Base-by-base conservation (phyloP, 371 early-diverging fungal genomes). In the Fennellomyces sp. region DNA sequence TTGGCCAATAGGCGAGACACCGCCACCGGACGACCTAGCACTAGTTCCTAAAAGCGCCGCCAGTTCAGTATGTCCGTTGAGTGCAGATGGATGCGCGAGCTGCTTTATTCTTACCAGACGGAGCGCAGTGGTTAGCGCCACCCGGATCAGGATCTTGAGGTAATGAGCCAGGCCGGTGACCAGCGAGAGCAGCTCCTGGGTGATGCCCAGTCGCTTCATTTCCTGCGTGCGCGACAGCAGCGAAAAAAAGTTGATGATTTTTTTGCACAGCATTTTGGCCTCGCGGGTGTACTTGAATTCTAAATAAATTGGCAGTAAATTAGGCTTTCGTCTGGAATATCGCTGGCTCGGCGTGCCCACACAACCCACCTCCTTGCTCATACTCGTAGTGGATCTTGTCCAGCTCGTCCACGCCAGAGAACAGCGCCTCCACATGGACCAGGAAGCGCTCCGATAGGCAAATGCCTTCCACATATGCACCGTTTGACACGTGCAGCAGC, bases 161-260 rank as follows among this genome's bases (percentile, higher is more conserved):
- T 89, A 90, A 56, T 95, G 97, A 3, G 97, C 98, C 13, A 98
- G 79, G 13, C 90, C 89, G 52, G 97, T 95, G 11, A 97, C 96
- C 8, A 95, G 74, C 2, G 92, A 85, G 41, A 97, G 77, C 59
- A 97, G 76, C 60, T 96, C 96, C 64, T 95, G 90, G 1, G 94
- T 93, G 70, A 89, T 89, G 7, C 89, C 95, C 15, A 88, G 71
- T 55, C 77, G 76, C 52, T 83, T 74, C 47, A 88, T 80, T 53
- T 91, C 90, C 42, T 88, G 88, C 1, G 91, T 89, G 58, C 90
- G 84, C 4, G 94, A 89, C 33, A 97, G 78, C 33, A 97, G 71
- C 1, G 96, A 91, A 73, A 98, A 96, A 68, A 97, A 97, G 62
- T 91, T 91, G 67, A 97, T 92, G 52, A 97, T 94, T 70, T 91